These are phyloP conservation scores for Helianthus tuberosus DNA, from an alignment of 129 eudicot species.

Conservation along the genomic window DNA sequence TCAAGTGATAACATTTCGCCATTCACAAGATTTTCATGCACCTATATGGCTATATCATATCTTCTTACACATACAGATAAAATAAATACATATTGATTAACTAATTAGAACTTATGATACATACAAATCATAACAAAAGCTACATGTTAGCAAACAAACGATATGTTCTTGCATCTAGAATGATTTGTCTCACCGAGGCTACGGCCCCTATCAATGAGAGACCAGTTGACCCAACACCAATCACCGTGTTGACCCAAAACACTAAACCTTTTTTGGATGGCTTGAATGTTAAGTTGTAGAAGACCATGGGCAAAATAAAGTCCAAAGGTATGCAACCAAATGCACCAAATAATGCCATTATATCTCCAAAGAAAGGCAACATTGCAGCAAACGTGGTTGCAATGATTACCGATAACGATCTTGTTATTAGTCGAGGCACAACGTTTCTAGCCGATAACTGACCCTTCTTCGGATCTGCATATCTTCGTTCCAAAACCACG, in stretches of 20 bases:
- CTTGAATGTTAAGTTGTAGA: constrained; percentile 70
- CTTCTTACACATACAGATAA: no score
- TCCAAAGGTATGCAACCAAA: constrained; percentile 84
- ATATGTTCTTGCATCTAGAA: constrained; percentile 67
- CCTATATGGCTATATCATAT: no score
- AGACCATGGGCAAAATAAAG: constrained; percentile 72
- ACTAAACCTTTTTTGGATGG: constrained; percentile 52
- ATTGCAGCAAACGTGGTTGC: constrained; percentile 70
- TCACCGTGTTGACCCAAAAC: constrained; percentile 55
- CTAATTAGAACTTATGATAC: no score
- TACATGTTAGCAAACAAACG: constrained; percentile 62
- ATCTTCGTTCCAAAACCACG: constrained; percentile 54
- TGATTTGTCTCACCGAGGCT: constrained; percentile 68
- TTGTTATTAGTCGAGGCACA: constrained; percentile 55
- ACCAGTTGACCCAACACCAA: constrained; percentile 47
- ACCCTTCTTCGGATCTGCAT: constrained; percentile 61
- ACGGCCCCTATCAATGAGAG: constrained; percentile 61
- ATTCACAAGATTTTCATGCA: no score
- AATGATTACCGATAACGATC: constrained; percentile 63
- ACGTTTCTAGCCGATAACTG: constrained; percentile 56
- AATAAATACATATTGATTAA: no score
- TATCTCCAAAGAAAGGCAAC: constrained; percentile 90
- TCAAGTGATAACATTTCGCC: no score
- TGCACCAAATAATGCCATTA: constrained; percentile 73
- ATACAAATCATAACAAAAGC: not conserved